Evolutionary conservation across 2,329 filamentous ascomycete genomes (phyloP).

Genomic region (Alternaria gaisen): DNA sequence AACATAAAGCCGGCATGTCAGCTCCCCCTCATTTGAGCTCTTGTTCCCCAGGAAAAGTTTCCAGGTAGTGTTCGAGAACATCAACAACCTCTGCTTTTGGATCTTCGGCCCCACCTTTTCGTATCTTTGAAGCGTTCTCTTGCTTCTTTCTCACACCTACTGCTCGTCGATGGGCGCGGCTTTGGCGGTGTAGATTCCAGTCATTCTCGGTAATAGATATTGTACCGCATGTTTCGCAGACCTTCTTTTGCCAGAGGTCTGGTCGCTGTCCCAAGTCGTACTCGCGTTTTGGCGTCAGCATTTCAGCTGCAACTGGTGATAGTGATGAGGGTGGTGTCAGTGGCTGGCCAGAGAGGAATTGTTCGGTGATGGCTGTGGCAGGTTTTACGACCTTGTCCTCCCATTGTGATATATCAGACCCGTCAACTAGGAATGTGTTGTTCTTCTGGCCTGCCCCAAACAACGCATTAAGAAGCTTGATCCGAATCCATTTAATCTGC

Average conservation of each 20-base stretch:
- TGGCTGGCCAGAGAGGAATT: slow-evolving; percentile 66
- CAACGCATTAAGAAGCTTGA: slow-evolving; percentile 78
- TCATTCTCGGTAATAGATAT: slow-evolving; percentile 65
- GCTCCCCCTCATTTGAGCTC: neutral
- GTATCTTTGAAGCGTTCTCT: slow-evolving; percentile 19
- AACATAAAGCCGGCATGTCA: neutral
- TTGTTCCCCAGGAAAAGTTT: slow-evolving; percentile 16
- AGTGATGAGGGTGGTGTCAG: slow-evolving; percentile 66
- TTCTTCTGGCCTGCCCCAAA: slow-evolving; percentile 62
- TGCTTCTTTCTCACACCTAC: slow-evolving; percentile 41
- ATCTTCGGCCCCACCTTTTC: slow-evolving; percentile 2
- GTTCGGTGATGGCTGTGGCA: slow-evolving; percentile 67
- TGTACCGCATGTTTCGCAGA: slow-evolving; percentile 75
- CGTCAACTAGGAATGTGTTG: slow-evolving; percentile 81
- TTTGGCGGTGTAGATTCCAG: slow-evolving; percentile 66
- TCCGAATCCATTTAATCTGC: slow-evolving; percentile 86
- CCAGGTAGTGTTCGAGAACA: slow-evolving; percentile 33
- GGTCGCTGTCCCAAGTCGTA: slow-evolving; percentile 55
- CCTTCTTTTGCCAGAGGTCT: slow-evolving; percentile 61
- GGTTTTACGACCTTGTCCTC: slow-evolving; percentile 69
- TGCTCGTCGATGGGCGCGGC: slow-evolving; percentile 61
- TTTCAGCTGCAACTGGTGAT: slow-evolving; percentile 63
- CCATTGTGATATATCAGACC: slow-evolving; percentile 73
- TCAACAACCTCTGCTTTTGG: slow-evolving; percentile 30
- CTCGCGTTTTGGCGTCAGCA: slow-evolving; percentile 65